Evolutionary conservation across 2,329 filamentous ascomycete genomes (phyloP).

Genomic region (Alternaria rosae): DNA sequence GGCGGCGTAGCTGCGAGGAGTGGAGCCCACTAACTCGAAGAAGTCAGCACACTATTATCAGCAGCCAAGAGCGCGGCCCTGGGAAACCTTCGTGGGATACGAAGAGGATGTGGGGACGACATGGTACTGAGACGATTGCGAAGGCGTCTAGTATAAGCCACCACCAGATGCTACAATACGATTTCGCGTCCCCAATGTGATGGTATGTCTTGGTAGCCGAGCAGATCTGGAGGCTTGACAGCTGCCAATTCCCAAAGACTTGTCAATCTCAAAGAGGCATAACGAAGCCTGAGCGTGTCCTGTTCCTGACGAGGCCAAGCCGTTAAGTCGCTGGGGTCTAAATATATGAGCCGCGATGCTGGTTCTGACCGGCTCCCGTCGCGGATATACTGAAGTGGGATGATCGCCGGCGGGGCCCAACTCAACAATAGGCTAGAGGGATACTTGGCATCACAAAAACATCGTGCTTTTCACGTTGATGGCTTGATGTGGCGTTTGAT

Average conservation of each 20-base stretch:
- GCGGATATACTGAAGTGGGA: conserved; percentile 15
- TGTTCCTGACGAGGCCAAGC: conserved; percentile 18
- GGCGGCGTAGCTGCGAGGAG: conserved; percentile 30
- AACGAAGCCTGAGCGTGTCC: not conserved
- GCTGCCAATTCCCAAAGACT: not conserved
- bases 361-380: conserved; percentile 18
- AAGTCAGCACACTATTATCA: conserved; percentile 24
- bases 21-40: conserved; percentile 18
- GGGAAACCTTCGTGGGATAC: conserved; percentile 22
- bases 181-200: not conserved
- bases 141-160: not conserved
- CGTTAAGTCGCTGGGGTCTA: conserved; percentile 17
- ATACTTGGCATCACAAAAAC: conserved; percentile 3
- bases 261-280: not conserved
- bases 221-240: not conserved
- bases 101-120: conserved; percentile 21
- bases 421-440: conserved; percentile 2
- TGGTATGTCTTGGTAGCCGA: not conserved
- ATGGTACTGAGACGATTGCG: conserved; percentile 1
- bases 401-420: conserved; percentile 20
- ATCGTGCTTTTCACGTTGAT: not conserved
- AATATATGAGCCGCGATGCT: conserved; percentile 22
- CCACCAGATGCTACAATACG: not conserved
- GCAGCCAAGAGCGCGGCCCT: conserved; percentile 29
- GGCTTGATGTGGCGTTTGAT: conserved; percentile 1